Conservation (phyloP, 1,139 yeast genomes). For the Saccharomyces uvarum region DNA sequence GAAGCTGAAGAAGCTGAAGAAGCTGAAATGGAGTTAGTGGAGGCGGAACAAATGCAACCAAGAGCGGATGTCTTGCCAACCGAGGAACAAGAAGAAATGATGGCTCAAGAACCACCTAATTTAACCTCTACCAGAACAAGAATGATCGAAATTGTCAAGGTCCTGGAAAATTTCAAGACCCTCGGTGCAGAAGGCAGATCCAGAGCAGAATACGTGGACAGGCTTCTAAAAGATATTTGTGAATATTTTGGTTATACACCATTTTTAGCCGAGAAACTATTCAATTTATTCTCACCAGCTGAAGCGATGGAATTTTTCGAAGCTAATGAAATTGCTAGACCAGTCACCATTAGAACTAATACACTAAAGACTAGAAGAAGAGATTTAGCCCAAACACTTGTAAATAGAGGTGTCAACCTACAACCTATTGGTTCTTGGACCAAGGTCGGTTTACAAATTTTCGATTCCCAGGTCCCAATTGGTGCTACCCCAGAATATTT, state of each 20-base stretch:
- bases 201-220: slow-evolving; percentile 70
- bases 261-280: slow-evolving; percentile 86
- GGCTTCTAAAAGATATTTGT: slow-evolving; percentile 77
- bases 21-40: slow-evolving; percentile 66
- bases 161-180: slow-evolving; percentile 82
- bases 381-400: slow-evolving; percentile 89
- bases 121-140: slow-evolving; percentile 80
- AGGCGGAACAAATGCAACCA: slow-evolving; percentile 55
- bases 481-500: slow-evolving; percentile 99
- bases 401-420: slow-evolving; percentile 92
- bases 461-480: slow-evolving; percentile 96
- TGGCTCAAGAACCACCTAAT: slow-evolving; percentile 54
- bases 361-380: slow-evolving; percentile 91
- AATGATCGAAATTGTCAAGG: slow-evolving; percentile 91
- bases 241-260: slow-evolving; percentile 96
- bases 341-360: slow-evolving; percentile 92
- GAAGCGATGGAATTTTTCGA: slow-evolving; percentile 98
- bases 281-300: slow-evolving; percentile 82
- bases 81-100: slow-evolving; percentile 42
- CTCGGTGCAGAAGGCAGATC: slow-evolving; percentile 81
- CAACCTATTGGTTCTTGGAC: slow-evolving; percentile 98
- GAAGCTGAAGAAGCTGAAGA: slow-evolving; percentile 67
- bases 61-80: slow-evolving; percentile 63
- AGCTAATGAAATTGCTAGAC: slow-evolving; percentile 95
- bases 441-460: slow-evolving; percentile 91